These are phyloP conservation scores for Russula foetens DNA, from an alignment of 768 basidiomycete genomes.

Conservation along the genomic window DNA sequence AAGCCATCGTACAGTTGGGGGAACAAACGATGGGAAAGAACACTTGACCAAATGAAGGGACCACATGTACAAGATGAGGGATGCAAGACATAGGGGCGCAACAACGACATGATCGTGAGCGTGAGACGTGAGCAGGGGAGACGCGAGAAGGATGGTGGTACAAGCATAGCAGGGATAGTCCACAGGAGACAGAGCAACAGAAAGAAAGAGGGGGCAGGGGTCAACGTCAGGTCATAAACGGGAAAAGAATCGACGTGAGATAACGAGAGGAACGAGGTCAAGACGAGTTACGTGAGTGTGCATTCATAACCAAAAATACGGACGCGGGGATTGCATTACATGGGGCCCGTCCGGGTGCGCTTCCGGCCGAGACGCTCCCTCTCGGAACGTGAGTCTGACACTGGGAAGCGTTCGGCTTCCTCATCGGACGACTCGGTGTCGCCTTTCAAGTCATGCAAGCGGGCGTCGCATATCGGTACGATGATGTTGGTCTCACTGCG, in stretches of 20 bases:
- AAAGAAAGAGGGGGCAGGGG: neutral
- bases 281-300: neutral
- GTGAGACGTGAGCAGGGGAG: conserved; percentile 7
- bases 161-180: conserved; percentile 13
- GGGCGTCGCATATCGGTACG: conserved; percentile 4
- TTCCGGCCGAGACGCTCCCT: conserved; percentile 13
- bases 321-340: conserved; percentile 2
- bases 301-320: neutral
- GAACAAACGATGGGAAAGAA: neutral
- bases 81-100: conserved; percentile 12
- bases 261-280: neutral
- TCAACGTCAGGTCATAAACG: conserved; percentile 1
- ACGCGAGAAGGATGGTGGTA: conserved; percentile 4
- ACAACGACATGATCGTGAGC: conserved; percentile 1
- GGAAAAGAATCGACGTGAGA: no score
- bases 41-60: conserved; percentile 7
- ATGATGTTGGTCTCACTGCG: conserved; percentile 8
- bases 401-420: conserved; percentile 10
- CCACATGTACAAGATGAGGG: conserved; percentile 15
- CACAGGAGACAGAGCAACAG: neutral
- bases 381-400: conserved; percentile 19
- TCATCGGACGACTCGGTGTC: conserved; percentile 10
- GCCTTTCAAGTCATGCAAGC: conserved; percentile 1
- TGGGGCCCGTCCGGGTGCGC: conserved; percentile 14
- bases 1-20: conserved; percentile 6